These are phyloP conservation scores for Talaromyces atroroseus DNA, from an alignment of 2,329 filamentous ascomycete genomes.

Conservation along the genomic window DNA sequence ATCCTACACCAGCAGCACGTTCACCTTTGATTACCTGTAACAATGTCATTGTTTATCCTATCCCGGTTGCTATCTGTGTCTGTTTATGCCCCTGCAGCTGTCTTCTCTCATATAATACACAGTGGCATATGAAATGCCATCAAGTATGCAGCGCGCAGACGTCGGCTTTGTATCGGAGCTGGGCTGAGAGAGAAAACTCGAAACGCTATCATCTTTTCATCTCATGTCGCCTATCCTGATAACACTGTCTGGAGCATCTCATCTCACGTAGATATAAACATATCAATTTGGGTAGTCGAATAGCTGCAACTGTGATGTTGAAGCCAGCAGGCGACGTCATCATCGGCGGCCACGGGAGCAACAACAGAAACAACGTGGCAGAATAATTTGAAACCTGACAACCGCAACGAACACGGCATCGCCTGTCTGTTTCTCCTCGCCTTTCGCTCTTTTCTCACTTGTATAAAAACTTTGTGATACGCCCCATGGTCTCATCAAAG, in stretches of 20 bases:
- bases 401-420: background rate
- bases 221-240: too few relatives aligned
- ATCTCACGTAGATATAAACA: too few relatives aligned
- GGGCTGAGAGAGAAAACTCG: too few relatives aligned
- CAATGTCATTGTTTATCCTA: background rate
- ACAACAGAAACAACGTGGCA: background rate
- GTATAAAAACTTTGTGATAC: background rate
- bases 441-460: background rate
- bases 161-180: too few relatives aligned
- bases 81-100: too few relatives aligned
- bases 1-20: background rate
- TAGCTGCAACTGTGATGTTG: background rate
- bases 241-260: too few relatives aligned
- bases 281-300: background rate
- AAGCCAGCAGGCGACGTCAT: background rate
- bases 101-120: too few relatives aligned
- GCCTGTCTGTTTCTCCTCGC: background rate
- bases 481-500: conserved; percentile 28
- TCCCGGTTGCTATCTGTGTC: too few relatives aligned
- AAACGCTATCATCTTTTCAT: too few relatives aligned
- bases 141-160: too few relatives aligned
- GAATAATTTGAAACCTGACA: background rate
- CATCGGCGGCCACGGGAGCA: background rate
- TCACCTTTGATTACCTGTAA: background rate
- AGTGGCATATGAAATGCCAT: too few relatives aligned